Base-by-base conservation (phyloP, 208 protist species). In the Crithidia expoeki region DNA sequence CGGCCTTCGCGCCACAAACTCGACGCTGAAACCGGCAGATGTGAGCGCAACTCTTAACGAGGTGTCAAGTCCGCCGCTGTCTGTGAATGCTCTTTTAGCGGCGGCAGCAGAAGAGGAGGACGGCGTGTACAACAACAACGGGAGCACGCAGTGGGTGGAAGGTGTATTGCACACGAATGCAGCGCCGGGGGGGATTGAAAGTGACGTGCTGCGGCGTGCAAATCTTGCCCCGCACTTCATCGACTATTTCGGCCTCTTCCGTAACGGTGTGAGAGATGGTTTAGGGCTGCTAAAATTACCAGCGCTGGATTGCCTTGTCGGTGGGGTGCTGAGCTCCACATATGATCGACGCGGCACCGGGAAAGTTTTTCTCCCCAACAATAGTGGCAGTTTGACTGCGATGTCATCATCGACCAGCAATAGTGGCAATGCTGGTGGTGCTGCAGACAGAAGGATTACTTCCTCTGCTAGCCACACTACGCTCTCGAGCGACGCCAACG, bases 181-280 rank as follows among this genome's bases (percentile, higher is more conserved):
- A 9, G 16, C 21, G n/a, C 32, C 42, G 14, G n/a, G 32, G 6
- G 7, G 27, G 25, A 38, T 33, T 51, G 32, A 30, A 5, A 17
- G 50, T 5, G 46, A 47, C 40, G 49, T 4, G 2, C 30, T 55
- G 47, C 70, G 21, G 17, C 76, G 40, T 56, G 68, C 42, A n/a
- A 72, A 58, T 16, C 10, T 66, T n/a, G 19, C 59, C 3, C 67
- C 73, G 4, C 25, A 68, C 16, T 68, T 79, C 57, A 76, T 94
- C 25, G 83, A 95, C 49, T 86, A 89, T 59, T 86, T 93, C 67
- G 92, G 92, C 23, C 58, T 94, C n/a, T 96, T 96, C 66, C 76
- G 62, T 40, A 40, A 90, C 52, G 92, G 92, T 7, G 55, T 72
- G 4, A 73, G 88, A 5, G 77, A 94, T 46, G 92, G 92, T n/a